Evolutionary conservation across 257 asterid genomes (phyloP).

Genomic region (Solanum raphanifolium): DNA sequence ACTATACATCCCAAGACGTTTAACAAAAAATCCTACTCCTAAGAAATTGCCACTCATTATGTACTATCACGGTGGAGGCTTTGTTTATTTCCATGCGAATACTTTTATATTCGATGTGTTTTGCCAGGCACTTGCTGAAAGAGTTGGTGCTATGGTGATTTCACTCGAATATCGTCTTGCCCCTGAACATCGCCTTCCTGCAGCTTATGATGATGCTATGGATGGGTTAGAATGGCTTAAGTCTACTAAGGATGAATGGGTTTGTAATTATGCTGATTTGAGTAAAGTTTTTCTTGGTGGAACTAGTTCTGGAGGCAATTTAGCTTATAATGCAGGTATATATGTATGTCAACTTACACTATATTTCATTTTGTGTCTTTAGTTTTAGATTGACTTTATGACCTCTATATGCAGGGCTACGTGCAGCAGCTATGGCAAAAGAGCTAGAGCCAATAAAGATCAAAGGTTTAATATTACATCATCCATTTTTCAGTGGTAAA

Average conservation of each 20-base stretch:
- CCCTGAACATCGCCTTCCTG: conserved; percentile 35
- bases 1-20: conserved; percentile 22
- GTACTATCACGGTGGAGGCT: conserved; percentile 52
- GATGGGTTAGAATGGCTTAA: conserved; percentile 25
- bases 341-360: not conserved
- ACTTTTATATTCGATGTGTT: conserved; percentile 15
- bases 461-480: conserved; percentile 21
- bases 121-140: conserved; percentile 22
- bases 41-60: conserved; percentile 33
- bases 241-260: conserved; percentile 18
- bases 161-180: conserved; percentile 51
- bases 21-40: not conserved
- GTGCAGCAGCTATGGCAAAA: not conserved
- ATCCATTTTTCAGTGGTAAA: conserved; percentile 16
- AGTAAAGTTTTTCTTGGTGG: conserved; percentile 16
- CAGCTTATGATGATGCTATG: conserved; percentile 33
- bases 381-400: no score
- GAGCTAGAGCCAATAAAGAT: not conserved
- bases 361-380: not conserved
- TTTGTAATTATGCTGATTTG: conserved; percentile 19
- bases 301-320: conserved; percentile 27
- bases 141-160: conserved; percentile 22
- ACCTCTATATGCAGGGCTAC: not conserved
- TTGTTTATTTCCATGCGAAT: conserved; percentile 26
- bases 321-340: conserved; percentile 27